Evolutionary conservation across 2,329 filamentous ascomycete species (phyloP).

Genomic region (Rutstroemia sp.): DNA sequence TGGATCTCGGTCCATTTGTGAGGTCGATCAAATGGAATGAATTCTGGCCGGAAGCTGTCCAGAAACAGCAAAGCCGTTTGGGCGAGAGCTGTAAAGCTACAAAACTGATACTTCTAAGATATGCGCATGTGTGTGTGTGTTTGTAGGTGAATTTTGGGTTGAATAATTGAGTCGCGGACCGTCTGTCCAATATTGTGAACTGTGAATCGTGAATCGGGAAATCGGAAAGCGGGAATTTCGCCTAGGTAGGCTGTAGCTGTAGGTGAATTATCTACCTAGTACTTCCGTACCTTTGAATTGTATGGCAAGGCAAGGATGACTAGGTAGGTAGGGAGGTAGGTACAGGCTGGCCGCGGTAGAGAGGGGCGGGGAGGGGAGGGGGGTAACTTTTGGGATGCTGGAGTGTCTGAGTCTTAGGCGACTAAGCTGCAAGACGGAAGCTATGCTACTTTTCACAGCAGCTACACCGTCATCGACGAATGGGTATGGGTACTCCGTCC

Average conservation of each 20-base stretch:
- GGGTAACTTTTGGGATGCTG: not conserved
- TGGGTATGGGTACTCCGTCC: too few species aligned
- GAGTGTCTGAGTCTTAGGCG: not conserved
- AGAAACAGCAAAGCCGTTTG: constrained; percentile 12
- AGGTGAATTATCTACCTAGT: too few species aligned
- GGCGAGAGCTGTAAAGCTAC: constrained; percentile 21
- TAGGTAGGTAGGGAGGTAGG: too few species aligned
- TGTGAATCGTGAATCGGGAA: too few species aligned
- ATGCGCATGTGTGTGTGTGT: constrained; percentile 15
- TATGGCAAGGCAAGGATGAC: too few species aligned
- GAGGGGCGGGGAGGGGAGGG: too few species aligned
- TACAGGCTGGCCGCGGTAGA: too few species aligned
- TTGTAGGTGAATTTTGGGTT: not conserved
- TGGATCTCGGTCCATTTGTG: constrained; percentile 34
- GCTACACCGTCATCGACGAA: too few species aligned
- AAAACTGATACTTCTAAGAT: constrained; percentile 6
- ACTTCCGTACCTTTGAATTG: too few species aligned
- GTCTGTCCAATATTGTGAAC: not conserved
- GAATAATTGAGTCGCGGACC: not conserved
- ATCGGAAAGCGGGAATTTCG: too few species aligned
- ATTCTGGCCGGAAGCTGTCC: constrained; percentile 28
- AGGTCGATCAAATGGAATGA: constrained; percentile 37
- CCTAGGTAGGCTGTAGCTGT: too few species aligned
- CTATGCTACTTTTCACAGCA: not conserved
- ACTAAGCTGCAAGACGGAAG: not conserved